A percentile compares a stretch with the other conserved stretches of the same genome.
Evolutionary conservation across 257 asterid genomes (phyloP).

Genomic region (Nicotiana attenuata): DNA sequence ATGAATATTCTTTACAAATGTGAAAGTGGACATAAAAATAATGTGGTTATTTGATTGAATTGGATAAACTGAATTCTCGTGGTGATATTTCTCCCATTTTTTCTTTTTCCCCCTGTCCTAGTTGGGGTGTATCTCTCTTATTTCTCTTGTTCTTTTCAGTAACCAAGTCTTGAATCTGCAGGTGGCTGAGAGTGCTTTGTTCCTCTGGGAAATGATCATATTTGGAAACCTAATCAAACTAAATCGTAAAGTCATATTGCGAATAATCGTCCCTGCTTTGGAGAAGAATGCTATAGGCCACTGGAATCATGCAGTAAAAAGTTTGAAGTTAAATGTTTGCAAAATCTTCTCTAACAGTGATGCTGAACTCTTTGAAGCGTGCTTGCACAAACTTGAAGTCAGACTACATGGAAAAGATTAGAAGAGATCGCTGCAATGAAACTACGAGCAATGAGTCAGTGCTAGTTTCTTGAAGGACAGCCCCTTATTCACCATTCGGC

Average conservation of each 20-base stretch:
- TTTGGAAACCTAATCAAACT: constrained; percentile 62
- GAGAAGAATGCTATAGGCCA: constrained; percentile 59
- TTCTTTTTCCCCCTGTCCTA: not conserved
- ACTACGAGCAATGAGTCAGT: constrained; percentile 32
- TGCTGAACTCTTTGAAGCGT: constrained; percentile 57
- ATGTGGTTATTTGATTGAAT: not conserved
- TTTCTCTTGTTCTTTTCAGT: not conserved
- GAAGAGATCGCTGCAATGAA: constrained; percentile 54
- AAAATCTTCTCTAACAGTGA: constrained; percentile 55
- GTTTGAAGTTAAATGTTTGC: constrained; percentile 57
- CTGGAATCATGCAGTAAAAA: constrained; percentile 70
- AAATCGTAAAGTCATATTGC: constrained; percentile 59
- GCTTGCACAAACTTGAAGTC: constrained; percentile 45
- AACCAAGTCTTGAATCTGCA: constrained; percentile 14
- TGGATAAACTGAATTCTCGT: not conserved
- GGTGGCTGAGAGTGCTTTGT: constrained; percentile 78
- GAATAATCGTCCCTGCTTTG: constrained; percentile 59
- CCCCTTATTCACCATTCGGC: constrained; percentile 35
- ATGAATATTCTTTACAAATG: not conserved
- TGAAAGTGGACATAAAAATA: not conserved
- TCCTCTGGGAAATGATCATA: constrained; percentile 65
- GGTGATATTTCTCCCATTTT: not conserved
- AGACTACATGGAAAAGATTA: constrained; percentile 51
- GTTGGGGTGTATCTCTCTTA: not conserved
- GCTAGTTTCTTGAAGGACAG: constrained; percentile 28